Percentiles rank a stretch among this genome's conserved stretches.
Evolutionary conservation across 305 asterid species (phyloP).

Genomic region (Salvia sclarea): DNA sequence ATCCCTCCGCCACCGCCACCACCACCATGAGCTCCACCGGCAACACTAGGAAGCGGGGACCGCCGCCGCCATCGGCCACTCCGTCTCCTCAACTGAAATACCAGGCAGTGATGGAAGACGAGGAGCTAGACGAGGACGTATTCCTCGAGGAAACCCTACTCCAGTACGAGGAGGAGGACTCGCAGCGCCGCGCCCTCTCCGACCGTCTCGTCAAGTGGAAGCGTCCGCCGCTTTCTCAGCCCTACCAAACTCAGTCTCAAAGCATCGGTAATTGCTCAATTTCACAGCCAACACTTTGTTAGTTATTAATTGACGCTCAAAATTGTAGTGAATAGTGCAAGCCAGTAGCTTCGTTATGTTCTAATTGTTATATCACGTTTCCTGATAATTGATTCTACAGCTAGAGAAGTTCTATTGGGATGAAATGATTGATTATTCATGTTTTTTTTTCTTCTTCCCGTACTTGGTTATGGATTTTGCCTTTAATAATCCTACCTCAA

Average conservation of each 20-base stretch:
- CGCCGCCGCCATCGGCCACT: conserved; percentile 43
- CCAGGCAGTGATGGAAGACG: conserved; percentile 67
- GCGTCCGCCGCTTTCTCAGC: conserved; percentile 64
- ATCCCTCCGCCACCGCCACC: conserved; percentile 29
- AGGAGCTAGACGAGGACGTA: conserved; percentile 86
- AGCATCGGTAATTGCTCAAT: conserved; percentile 53
- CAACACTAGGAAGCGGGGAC: conserved; percentile 59
- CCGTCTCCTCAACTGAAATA: conserved; percentile 58
- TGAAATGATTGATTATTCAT: not conserved
- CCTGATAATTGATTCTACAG: conserved; percentile 4
- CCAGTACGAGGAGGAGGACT: conserved; percentile 72
- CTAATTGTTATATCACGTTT: not conserved
- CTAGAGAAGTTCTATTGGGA: not conserved
- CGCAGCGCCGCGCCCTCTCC: conserved; percentile 56
- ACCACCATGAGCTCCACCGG: conserved; percentile 57
- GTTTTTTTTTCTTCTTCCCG: not conserved
- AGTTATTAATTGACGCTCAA: not conserved
- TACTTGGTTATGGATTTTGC: conserved; percentile 6
- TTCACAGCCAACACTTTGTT: conserved; percentile 14
- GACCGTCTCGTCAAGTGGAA: conserved; percentile 75
- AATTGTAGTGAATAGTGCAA: conserved; percentile 14
- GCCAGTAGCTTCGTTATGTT: not conserved
- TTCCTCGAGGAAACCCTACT: conserved; percentile 88
- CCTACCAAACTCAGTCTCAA: conserved; percentile 52
- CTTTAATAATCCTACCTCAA: conserved; percentile 1